Conservation (phyloP, 164 flowering plant species). For the Magnolia kwangsiensis region DNA sequence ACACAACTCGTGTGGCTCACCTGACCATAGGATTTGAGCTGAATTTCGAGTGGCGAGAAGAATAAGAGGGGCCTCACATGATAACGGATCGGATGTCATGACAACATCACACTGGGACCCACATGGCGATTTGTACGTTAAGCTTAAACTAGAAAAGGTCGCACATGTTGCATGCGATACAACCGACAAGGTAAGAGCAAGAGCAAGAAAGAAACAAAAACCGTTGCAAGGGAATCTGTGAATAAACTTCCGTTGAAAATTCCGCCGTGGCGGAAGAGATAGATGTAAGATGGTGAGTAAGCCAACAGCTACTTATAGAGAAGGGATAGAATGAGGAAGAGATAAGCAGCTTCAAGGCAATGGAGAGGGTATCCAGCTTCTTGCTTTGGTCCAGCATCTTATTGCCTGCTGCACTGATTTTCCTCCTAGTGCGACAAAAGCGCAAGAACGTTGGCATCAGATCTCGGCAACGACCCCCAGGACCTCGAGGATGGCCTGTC, state of each 20-base stretch:
- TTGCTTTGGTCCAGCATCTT: constrained; percentile 3
- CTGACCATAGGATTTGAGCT: too few relatives aligned
- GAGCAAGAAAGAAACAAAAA: too few relatives aligned
- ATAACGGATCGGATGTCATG: too few relatives aligned
- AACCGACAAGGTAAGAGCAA: too few relatives aligned
- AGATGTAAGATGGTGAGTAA: neutral
- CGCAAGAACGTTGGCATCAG: neutral
- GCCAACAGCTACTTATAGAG: neutral
- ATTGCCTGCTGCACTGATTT: neutral
- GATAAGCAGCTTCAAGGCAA: neutral
- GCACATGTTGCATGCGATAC: too few relatives aligned
- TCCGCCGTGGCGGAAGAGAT: neutral
- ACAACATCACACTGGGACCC: too few relatives aligned
- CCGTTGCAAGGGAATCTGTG: neutral
- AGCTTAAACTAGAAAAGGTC: too few relatives aligned
- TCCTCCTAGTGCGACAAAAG: neutral
- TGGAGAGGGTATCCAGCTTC: neutral
- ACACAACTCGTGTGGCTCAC: too few relatives aligned
- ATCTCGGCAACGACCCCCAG: constrained; percentile 11
- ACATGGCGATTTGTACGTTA: too few relatives aligned
- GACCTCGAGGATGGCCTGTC: constrained; percentile 19
- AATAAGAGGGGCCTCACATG: too few relatives aligned
- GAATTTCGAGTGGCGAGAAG: too few relatives aligned
- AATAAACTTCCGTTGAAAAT: neutral
- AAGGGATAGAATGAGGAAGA: neutral